phyloP scores from a whole-genome alignment of 805 yeast species.

The Lachancea quebecensis region DNA sequence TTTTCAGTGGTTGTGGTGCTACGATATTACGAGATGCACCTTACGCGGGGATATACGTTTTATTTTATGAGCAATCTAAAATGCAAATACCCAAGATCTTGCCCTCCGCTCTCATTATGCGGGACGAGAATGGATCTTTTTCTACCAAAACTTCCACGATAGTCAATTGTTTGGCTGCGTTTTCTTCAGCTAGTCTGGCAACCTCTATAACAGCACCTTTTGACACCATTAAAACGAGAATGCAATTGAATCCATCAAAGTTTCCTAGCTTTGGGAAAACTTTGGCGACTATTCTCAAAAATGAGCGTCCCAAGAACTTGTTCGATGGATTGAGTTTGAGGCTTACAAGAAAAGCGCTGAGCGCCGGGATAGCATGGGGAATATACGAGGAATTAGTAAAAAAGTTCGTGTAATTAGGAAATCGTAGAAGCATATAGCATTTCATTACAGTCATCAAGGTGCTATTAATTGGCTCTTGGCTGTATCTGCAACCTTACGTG shows the following conservation, averaged over 20 bases:
- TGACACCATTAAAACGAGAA: slow-evolving; percentile 86
- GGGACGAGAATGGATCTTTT: slow-evolving; percentile 21
- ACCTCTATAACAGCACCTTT: slow-evolving; percentile 90
- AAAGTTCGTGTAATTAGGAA: slow-evolving; percentile 17
- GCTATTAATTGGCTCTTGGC: neutral
- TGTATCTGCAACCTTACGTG: slow-evolving; percentile 7
- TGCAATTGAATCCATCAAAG: slow-evolving; percentile 60
- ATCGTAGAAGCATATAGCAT: neutral
- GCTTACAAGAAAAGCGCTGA: slow-evolving; percentile 74
- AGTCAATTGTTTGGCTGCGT: slow-evolving; percentile 71
- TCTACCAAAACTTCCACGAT: slow-evolving; percentile 41
- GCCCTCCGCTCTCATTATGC: slow-evolving; percentile 16
- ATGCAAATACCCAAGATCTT: slow-evolving; percentile 41
- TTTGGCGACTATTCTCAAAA: slow-evolving; percentile 31
- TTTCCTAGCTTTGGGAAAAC: slow-evolving; percentile 41
- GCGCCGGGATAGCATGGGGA: slow-evolving; percentile 97
- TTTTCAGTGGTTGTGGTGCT: slow-evolving; percentile 82
- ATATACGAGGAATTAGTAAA: slow-evolving; percentile 83
- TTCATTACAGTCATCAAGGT: too few species aligned
- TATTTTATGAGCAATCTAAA: slow-evolving; percentile 76
- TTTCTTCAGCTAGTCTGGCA: slow-evolving; percentile 68
- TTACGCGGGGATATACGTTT: slow-evolving; percentile 86
- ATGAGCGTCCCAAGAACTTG: slow-evolving; percentile 47
- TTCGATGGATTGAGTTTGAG: slow-evolving; percentile 83
- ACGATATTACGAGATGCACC: slow-evolving; percentile 91